Percentiles rank a stretch among this genome's conserved stretches.
Evolutionary conservation across 1,284 basidiomycete genomes (phyloP).

Genomic region (Cryptococcus sp.): DNA sequence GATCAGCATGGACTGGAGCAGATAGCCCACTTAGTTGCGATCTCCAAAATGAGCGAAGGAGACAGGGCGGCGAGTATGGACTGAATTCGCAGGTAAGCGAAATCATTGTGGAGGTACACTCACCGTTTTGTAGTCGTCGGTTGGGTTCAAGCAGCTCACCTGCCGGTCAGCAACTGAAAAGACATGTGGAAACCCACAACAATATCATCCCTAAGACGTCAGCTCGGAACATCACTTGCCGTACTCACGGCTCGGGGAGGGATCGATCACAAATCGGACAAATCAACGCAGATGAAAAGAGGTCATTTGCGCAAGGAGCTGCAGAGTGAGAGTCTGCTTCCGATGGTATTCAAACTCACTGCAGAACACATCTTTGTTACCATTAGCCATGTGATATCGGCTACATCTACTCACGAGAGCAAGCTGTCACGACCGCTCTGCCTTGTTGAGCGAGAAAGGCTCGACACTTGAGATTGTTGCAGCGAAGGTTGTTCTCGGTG

Average conservation of each 20-base stretch:
- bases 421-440: slow-evolving; percentile 35
- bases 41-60: slow-evolving; percentile 29
- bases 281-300: slow-evolving; percentile 19
- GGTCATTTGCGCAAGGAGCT: slow-evolving; percentile 32
- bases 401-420: slow-evolving; percentile 24
- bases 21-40: slow-evolving; percentile 19
- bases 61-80: slow-evolving; percentile 35
- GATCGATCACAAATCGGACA: slow-evolving; percentile 34
- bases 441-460: slow-evolving; percentile 20
- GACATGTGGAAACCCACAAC: slow-evolving; percentile 17
- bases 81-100: slow-evolving; percentile 7
- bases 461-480: slow-evolving; percentile 35
- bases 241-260: slow-evolving; percentile 26
- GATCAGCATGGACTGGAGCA: not conserved
- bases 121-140: slow-evolving; percentile 34
- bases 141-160: slow-evolving; percentile 29
- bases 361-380: slow-evolving; percentile 36
- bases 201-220: slow-evolving; percentile 29
- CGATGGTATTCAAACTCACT: slow-evolving; percentile 12
- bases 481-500: slow-evolving; percentile 11
- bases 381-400: not conserved
- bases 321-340: not conserved
- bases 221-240: not conserved
- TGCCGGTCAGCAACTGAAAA: slow-evolving; percentile 1
- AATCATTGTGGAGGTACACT: not conserved